phyloP scores from a whole-genome alignment of 1,284 basidiomycete species.

The Apiotrichum gamsii region DNA sequence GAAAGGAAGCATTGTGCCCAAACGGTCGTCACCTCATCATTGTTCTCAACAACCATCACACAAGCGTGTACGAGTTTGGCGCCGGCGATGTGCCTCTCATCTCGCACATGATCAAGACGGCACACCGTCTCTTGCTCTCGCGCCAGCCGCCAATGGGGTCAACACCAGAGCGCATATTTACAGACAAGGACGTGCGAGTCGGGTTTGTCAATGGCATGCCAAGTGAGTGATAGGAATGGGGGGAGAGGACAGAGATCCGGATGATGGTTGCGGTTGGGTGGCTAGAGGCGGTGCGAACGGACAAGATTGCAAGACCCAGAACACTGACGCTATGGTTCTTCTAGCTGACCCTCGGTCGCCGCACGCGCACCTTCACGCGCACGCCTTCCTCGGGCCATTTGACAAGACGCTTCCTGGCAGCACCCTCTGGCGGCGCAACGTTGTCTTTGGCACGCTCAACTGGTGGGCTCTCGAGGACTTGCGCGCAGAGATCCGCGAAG shows the following conservation, averaged over 20 bases:
- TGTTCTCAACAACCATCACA: constrained; percentile 38
- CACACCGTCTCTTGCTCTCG: constrained; percentile 21
- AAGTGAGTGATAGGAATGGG: constrained; percentile 19
- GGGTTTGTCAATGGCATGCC: constrained; percentile 34
- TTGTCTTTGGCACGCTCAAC: constrained; percentile 38
- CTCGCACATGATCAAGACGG: constrained; percentile 33
- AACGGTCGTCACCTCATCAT: constrained; percentile 41
- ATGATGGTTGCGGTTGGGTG: too few relatives aligned
- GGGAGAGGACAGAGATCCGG: too few relatives aligned
- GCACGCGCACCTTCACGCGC: constrained; percentile 42
- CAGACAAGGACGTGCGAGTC: constrained; percentile 25
- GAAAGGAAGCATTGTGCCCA: constrained; percentile 32
- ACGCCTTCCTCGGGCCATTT: constrained; percentile 39
- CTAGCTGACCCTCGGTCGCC: constrained; percentile 43
- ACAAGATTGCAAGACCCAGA: too few relatives aligned
- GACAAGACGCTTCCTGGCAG: constrained; percentile 35
- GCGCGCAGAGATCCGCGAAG: constrained; percentile 46
- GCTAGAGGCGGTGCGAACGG: too few relatives aligned
- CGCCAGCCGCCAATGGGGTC: not conserved
- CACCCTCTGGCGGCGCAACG: constrained; percentile 39
- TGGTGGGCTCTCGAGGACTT: constrained; percentile 46
- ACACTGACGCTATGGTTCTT: too few relatives aligned
- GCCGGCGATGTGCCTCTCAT: constrained; percentile 40
- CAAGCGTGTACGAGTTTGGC: constrained; percentile 43
- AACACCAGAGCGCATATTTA: constrained; percentile 5